A percentile compares a stretch with the other conserved stretches of the same genome.
These are phyloP conservation scores for Carex cristatella DNA, from an alignment of 176 grass and related monocot species.

Conservation along the genomic window DNA sequence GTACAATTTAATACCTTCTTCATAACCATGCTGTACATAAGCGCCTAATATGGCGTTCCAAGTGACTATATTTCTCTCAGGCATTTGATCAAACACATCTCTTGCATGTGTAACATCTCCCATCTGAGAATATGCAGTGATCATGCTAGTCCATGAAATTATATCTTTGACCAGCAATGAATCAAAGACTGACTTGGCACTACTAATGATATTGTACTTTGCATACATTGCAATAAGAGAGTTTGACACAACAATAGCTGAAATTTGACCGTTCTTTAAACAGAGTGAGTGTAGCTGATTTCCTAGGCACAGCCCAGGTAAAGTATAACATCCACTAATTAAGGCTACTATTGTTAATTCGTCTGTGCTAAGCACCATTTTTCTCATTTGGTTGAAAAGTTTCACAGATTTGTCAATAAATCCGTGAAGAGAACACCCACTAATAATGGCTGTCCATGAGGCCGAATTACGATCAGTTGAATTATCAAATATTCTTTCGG, in stretches of 20 bases:
- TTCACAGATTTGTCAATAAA: constrained; percentile 55
- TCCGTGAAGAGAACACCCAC: constrained; percentile 58
- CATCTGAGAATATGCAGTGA: constrained; percentile 77
- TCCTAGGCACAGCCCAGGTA: constrained; percentile 54
- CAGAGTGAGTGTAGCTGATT: constrained; percentile 68
- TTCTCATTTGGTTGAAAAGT: constrained; percentile 88
- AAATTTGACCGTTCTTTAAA: constrained; percentile 48
- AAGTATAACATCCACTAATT: constrained; percentile 67
- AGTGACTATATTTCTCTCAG: constrained; percentile 65
- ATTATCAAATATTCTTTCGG: constrained; percentile 53
- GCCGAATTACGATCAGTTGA: constrained; percentile 43
- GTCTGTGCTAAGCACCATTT: constrained; percentile 45
- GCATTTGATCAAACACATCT: constrained; percentile 68
- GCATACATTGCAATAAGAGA: constrained; percentile 86
- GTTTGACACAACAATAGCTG: constrained; percentile 64
- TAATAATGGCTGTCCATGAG: constrained; percentile 80
- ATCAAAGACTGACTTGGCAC: constrained; percentile 65
- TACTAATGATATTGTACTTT: constrained; percentile 47
- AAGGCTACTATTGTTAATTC: constrained; percentile 66
- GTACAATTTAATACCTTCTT: constrained; percentile 85
- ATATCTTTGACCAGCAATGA: constrained; percentile 63
- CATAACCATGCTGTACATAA: constrained; percentile 71
- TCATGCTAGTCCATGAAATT: constrained; percentile 97
- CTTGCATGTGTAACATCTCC: constrained; percentile 55
- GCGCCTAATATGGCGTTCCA: constrained; percentile 89